Conservation (phyloP, 768 basidiomycete species). For the Agaricus subrufescens region DNA sequence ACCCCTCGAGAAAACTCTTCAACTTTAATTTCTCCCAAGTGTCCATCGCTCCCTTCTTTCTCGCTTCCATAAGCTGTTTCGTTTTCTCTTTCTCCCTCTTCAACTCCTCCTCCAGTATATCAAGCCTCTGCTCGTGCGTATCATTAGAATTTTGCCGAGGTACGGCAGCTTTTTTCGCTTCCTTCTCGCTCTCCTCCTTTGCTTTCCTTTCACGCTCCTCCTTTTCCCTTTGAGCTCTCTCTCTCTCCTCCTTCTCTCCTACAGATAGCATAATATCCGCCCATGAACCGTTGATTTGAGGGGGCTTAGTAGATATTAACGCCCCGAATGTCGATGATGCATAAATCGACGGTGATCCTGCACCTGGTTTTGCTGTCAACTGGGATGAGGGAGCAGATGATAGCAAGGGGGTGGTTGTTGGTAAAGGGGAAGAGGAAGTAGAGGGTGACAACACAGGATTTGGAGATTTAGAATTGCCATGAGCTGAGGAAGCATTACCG, state of each 20-base stretch:
- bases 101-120: no score
- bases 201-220: neutral
- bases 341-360: neutral
- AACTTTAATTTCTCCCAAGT: neutral
- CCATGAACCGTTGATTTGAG: neutral
- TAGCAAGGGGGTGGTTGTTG: no score
- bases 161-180: neutral
- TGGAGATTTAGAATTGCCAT: no score
- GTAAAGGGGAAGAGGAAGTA: no score
- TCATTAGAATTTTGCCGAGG: no score
- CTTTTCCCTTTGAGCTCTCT: neutral
- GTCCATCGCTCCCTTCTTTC: neutral
- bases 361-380: no score
- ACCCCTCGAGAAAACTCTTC: no score
- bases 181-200: neutral
- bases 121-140: no score
- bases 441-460: no score
- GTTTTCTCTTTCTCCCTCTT: neutral
- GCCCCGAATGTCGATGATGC: neutral
- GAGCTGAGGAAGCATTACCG: no score
- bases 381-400: neutral
- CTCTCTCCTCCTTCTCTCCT: neutral
- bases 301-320: neutral
- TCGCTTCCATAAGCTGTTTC: neutral
- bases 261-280: neutral